phyloP scores from a whole-genome alignment of 208 protist genomes.

The Naegleria lovaniensis region DNA sequence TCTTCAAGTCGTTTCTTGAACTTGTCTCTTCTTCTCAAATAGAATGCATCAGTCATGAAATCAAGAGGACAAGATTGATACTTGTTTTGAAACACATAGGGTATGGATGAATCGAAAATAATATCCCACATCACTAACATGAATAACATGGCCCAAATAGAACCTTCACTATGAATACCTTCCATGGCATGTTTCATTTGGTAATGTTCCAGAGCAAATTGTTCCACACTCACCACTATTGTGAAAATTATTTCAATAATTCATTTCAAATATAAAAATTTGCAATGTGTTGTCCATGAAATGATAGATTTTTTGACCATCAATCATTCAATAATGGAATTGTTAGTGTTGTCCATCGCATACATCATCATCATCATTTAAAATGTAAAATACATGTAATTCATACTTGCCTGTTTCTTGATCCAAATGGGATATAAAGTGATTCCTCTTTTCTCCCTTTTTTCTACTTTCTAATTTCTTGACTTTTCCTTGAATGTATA shows the following conservation, averaged over 20 bases:
- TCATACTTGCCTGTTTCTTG: not conserved
- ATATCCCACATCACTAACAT: slow-evolving; percentile 27
- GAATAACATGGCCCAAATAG: slow-evolving; percentile 10
- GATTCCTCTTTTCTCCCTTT: not conserved
- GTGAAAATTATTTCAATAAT: not conserved
- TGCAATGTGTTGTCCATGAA: too few species aligned
- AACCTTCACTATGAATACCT: not conserved
- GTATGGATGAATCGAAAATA: slow-evolving; percentile 29
- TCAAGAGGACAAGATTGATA: slow-evolving; percentile 30
- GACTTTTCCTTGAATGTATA: not conserved
- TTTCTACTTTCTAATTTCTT: not conserved
- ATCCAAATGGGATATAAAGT: not conserved
- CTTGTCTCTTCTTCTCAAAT: not conserved
- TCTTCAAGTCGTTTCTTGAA: not conserved
- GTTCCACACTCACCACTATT: not conserved
- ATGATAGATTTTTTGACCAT: too few species aligned
- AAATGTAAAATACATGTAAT: too few species aligned
- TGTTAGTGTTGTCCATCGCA: too few species aligned
- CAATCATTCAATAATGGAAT: too few species aligned
- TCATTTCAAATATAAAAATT: too few species aligned
- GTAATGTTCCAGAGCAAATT: not conserved
- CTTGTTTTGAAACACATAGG: slow-evolving; percentile 28
- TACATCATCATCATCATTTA: too few species aligned
- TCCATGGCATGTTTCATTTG: not conserved
- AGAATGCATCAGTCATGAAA: slow-evolving; percentile 26